A percentile compares a stretch with the other conserved stretches of the same genome.
Conservation (phyloP, 2,329 filamentous ascomycete species). For the Penicillium sp. region DNA sequence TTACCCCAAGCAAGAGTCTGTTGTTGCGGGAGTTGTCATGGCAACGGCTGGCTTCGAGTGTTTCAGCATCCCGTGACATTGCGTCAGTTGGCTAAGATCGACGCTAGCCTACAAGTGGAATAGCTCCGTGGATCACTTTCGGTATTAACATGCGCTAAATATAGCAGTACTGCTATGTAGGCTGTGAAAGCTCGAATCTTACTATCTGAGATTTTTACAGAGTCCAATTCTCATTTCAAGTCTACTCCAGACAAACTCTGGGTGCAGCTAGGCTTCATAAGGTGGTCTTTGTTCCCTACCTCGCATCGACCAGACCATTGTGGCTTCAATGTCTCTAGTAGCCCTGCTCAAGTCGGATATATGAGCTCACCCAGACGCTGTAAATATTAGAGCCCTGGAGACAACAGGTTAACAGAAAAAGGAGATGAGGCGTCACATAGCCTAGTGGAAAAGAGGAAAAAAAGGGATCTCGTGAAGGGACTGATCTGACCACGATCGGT, state of each 20-base stretch:
- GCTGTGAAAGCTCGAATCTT: background rate
- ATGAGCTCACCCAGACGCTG: background rate
- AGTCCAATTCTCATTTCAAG: too few relatives aligned
- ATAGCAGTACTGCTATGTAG: background rate
- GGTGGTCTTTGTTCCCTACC: too few relatives aligned
- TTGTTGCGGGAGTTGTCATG: conserved; percentile 30
- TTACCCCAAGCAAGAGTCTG: conserved; percentile 21
- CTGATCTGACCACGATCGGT: too few relatives aligned
- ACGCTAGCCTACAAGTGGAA: conserved; percentile 10
- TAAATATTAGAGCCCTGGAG: too few relatives aligned
- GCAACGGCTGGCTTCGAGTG: conserved; percentile 21
- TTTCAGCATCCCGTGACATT: conserved; percentile 12
- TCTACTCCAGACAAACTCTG: background rate
- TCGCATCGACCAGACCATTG: background rate
- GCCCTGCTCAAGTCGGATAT: too few relatives aligned
- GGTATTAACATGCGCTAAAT: conserved; percentile 3
- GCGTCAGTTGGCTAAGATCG: conserved; percentile 11
- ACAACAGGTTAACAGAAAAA: too few relatives aligned
- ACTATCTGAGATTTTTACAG: background rate
- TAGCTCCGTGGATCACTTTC: conserved; percentile 3
- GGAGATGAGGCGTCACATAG: too few relatives aligned
- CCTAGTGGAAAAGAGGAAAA: too few relatives aligned
- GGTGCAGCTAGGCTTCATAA: too few relatives aligned
- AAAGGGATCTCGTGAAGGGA: too few relatives aligned
- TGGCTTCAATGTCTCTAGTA: background rate